phyloP scores from a whole-genome alignment of 169 alveolate genomes.

The Eimeria praecox region DNA sequence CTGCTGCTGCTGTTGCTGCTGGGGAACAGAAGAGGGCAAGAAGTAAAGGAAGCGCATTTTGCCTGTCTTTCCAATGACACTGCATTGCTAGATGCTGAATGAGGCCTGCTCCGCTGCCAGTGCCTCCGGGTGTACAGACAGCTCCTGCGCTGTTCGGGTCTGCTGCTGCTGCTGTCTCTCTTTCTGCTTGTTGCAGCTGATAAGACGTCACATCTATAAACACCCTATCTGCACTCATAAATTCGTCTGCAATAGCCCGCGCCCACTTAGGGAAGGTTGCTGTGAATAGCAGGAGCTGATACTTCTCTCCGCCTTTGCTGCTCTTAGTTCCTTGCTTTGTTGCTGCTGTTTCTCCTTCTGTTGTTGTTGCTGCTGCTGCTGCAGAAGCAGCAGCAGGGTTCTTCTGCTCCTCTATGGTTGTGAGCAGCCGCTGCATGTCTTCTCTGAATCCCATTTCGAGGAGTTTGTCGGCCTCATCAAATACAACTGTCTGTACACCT shows the following conservation, averaged over 20 bases:
- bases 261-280: constrained; percentile 97
- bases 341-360: constrained; percentile 86
- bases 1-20: neutral
- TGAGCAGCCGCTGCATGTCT: constrained; percentile 92
- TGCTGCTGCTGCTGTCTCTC: neutral
- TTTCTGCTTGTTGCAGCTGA: constrained; percentile 1
- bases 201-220: constrained; percentile 43
- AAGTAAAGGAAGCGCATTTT: constrained; percentile 92
- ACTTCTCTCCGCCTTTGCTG: constrained; percentile 56
- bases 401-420: neutral
- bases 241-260: constrained; percentile 86
- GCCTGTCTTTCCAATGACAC: constrained; percentile 91
- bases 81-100: constrained; percentile 90
- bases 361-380: neutral
- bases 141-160: neutral
- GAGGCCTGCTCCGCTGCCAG: neutral
- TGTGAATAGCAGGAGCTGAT: constrained; percentile 92
- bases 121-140: neutral
- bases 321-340: too few species aligned
- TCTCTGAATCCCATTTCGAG: constrained; percentile 92
- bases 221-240: constrained; percentile 78
- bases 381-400: neutral
- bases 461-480: constrained; percentile 94
- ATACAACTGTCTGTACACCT: constrained; percentile 61
- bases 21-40: constrained; percentile 85